A percentile compares a stretch with the other conserved stretches of the same genome.
Evolutionary conservation across 2,329 filamentous ascomycete genomes (phyloP).

Genomic region (Ilyonectria mors-panacis): DNA sequence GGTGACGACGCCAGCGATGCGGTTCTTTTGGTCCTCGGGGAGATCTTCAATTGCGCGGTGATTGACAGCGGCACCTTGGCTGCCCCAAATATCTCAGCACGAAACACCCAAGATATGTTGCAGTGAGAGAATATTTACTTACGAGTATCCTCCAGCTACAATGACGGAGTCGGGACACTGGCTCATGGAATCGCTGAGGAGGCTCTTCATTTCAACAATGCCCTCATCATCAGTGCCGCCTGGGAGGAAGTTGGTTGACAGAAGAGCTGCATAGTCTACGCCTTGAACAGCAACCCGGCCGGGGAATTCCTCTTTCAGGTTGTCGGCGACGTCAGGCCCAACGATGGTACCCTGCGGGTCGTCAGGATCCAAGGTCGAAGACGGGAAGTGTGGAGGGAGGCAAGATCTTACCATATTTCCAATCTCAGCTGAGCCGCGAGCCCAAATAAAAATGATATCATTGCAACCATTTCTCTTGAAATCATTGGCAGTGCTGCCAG

Average conservation of each 20-base stretch:
- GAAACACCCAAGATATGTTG: neutral
- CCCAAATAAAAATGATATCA: conserved; percentile 7
- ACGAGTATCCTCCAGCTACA: conserved; percentile 14
- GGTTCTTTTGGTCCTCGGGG: conserved; percentile 8
- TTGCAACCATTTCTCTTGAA: conserved; percentile 13
- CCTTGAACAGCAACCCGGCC: conserved; percentile 8
- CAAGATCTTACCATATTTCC: conserved; percentile 9
- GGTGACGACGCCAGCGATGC: conserved; percentile 14
- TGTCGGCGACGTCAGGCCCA: conserved; percentile 11
- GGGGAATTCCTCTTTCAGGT: conserved; percentile 8
- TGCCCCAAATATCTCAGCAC: neutral
- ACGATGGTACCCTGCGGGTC: conserved; percentile 4
- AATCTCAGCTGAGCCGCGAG: conserved; percentile 14
- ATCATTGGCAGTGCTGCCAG: conserved; percentile 11
- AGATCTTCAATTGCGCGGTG: conserved; percentile 15
- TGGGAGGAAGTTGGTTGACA: conserved; percentile 8
- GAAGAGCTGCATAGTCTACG: conserved; percentile 7
- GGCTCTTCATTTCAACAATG: conserved; percentile 4
- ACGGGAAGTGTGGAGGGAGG: neutral
- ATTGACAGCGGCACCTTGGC: conserved; percentile 8
- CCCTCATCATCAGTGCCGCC: conserved; percentile 2
- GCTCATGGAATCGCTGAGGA: conserved; percentile 1
- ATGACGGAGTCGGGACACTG: conserved; percentile 13
- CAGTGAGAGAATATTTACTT: neutral
- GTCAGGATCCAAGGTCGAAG: neutral